phyloP scores from a whole-genome alignment of 805 yeast genomes.

The Candida quercuum region DNA sequence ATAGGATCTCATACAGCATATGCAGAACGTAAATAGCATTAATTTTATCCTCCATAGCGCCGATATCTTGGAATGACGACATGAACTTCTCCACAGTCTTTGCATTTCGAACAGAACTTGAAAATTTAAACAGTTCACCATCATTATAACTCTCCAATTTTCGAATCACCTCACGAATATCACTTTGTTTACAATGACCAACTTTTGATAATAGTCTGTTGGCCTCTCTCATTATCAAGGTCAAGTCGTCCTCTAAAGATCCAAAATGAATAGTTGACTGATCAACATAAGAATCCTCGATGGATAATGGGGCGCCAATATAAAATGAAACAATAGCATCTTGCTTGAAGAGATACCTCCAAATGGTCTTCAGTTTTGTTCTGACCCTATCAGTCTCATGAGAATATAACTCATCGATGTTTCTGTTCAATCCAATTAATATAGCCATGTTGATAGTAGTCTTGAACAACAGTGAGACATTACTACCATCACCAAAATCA shows the following conservation, averaged over 20 bases:
- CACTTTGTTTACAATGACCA: conserved; percentile 8
- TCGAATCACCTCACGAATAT: conserved; percentile 9
- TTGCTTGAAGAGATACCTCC: conserved; percentile 13
- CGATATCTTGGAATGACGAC: conserved; percentile 1
- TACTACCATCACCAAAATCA: conserved; percentile 19
- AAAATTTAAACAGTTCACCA: conserved; percentile 7
- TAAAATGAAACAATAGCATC: conserved; percentile 16
- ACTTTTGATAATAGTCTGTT: conserved; percentile 4
- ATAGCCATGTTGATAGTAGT: conserved; percentile 21
- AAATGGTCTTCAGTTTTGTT: conserved; percentile 8
- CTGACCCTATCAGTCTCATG: conserved; percentile 5
- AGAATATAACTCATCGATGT: conserved; percentile 14
- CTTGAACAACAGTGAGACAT: conserved; percentile 10
- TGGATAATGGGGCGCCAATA: conserved; percentile 18
- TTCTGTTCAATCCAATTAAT: conserved; percentile 19
- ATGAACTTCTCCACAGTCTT: conserved; percentile 5
- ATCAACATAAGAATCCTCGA: conserved; percentile 14
- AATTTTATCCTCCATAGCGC: conserved; percentile 7
- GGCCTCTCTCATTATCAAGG: conserved; percentile 10
- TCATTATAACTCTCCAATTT: conserved; percentile 13
- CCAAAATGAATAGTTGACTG: neutral
- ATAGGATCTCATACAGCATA: conserved; percentile 15
- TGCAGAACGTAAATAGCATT: conserved; percentile 10
- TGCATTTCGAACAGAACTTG: too few relatives aligned
- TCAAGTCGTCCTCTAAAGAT: conserved; percentile 3